Evolutionary conservation across 495 filamentous ascomycete species (phyloP).

Genomic region (Rusavskia elegans): DNA sequence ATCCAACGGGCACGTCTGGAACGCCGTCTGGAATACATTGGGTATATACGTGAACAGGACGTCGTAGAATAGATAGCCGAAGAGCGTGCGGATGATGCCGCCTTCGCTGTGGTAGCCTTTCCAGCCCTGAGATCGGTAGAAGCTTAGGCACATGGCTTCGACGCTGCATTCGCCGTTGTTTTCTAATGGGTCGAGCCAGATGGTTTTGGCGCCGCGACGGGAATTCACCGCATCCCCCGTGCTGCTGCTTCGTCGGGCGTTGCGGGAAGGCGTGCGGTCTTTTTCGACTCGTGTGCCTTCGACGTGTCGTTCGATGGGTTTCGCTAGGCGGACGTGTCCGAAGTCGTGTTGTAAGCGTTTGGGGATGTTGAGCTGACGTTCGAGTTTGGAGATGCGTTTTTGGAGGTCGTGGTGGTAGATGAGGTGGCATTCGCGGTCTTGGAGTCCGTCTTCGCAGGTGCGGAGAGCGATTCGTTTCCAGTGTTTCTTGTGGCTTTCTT

Average conservation of each 20-base stretch:
- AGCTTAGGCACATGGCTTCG: conserved; percentile 82
- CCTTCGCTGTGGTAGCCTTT: conserved; percentile 91
- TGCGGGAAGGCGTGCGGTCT: conserved; percentile 20
- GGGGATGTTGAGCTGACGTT: conserved; percentile 67
- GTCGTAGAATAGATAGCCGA: conserved; percentile 80
- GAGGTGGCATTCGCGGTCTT: conserved; percentile 75
- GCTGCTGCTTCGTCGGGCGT: conserved; percentile 11
- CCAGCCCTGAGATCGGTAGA: conserved; percentile 72
- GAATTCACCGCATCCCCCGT: conserved; percentile 17
- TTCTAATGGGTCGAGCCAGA: conserved; percentile 68
- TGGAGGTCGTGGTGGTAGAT: conserved; percentile 92
- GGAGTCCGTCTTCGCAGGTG: conserved; percentile 79
- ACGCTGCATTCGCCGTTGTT: conserved; percentile 59
- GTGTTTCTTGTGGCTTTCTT: conserved; percentile 56
- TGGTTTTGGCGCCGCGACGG: conserved; percentile 54
- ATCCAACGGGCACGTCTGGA: conserved; percentile 86
- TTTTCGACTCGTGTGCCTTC: conserved; percentile 61
- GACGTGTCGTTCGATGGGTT: conserved; percentile 58
- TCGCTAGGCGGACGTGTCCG: conserved; percentile 58
- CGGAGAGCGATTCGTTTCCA: conserved; percentile 65
- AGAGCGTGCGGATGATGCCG: conserved; percentile 72
- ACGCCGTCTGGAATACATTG: conserved; percentile 91
- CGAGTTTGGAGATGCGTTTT: conserved; percentile 79
- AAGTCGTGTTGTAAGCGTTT: conserved; percentile 89
- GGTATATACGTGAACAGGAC: conserved; percentile 86